Base-by-base conservation (phyloP, 2,329 filamentous ascomycete species). In the Penicillium sp. region DNA sequence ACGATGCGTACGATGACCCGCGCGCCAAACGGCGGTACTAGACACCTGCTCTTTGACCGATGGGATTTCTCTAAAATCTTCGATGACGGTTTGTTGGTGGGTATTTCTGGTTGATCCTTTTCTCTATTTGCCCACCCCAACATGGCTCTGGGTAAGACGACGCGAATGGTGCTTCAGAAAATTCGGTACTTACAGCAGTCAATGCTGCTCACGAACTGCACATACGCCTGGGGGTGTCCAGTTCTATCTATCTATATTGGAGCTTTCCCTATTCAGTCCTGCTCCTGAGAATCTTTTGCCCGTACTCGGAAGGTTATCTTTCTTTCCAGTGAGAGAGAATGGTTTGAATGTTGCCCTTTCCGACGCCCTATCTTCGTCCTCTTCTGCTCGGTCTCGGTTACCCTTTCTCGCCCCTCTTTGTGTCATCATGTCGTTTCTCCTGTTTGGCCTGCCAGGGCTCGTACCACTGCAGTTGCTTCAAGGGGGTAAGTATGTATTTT, bases 1-100 rank as follows among this genome's bases (percentile, higher is more conserved):
- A 90, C 73, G 88, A 89, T 75, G 86, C 87, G 67, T 90, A 93
- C 79, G 92, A 97, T 73, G 93, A 97, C 77, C 82, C 83, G 55
- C 83, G 86, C 69, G 82, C 81, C 70, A 84, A 86, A 74, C 82
- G 86, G 73, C 82, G 86, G 73, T 89, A 88, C 75, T 88, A 78
- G 77, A 48, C 48, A 41, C 47, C 49, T 31, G 49, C 57, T 52
- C 46, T 31, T 44, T 59, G 26, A 11, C 19, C 45, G 57, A 64
- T 51, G 64, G 61, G 60, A 57, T 58, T 61, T 61, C 61, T 63
- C 56, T 59, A 48, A 58, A 66, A 60, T 65, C 65, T 60, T 69
- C 67, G 65, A 62, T 65, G 65, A 71, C 65, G 71, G 71, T 78
- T 75, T 76, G 74, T 75, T 78, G 76, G 78, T 81, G 77, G 78